Percentiles rank a stretch among this genome's conserved stretches.
phyloP scores from a whole-genome alignment of 2,329 filamentous ascomycete genomes.

The Hymenoscyphus fructigenus region DNA sequence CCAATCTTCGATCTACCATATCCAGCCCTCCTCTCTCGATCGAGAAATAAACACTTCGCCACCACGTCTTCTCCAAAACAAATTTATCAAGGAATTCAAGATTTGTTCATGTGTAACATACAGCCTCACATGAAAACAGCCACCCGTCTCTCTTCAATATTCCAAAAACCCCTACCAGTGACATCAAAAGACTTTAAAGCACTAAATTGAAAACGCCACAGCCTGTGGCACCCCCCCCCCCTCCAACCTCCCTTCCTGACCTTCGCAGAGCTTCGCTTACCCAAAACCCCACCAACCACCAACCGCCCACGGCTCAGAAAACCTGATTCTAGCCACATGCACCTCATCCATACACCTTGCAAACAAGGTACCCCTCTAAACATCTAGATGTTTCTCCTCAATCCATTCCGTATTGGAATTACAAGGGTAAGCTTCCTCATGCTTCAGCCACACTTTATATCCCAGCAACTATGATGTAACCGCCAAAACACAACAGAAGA shows the following conservation, averaged over 20 bases:
- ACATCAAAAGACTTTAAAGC: not conserved
- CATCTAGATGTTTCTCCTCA: not conserved
- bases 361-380: not conserved
- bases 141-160: no score
- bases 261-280: not conserved
- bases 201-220: no score
- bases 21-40: not conserved
- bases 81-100: not conserved
- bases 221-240: no score
- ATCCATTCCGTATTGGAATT: not conserved
- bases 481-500: not conserved
- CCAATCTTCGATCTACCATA: slow-evolving; percentile 2
- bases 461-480: not conserved
- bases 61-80: not conserved
- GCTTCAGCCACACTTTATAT: not conserved
- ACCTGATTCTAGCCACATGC: slow-evolving; percentile 1
- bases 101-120: not conserved
- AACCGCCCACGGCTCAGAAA: not conserved
- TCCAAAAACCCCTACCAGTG: not conserved
- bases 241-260: not conserved
- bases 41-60: not conserved
- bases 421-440: no score
- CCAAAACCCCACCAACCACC: slow-evolving; percentile 3
- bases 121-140: not conserved
- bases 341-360: not conserved